Conservation (phyloP, 1,139 yeast genomes). For the Suhomyces taliae region DNA sequence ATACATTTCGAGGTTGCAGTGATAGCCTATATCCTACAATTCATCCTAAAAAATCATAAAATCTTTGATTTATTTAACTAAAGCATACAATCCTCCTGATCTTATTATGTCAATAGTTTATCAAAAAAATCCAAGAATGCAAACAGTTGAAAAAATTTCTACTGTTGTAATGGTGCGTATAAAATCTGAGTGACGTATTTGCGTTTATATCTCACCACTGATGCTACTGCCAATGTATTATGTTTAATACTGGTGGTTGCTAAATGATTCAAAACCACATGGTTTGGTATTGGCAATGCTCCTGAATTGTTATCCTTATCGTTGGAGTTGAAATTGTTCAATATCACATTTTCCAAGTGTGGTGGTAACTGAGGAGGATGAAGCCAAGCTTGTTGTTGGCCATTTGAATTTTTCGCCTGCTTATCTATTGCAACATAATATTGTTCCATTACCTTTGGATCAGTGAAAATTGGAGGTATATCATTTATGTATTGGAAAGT, state of each 20-base stretch:
- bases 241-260: constrained; percentile 52
- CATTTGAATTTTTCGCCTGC: constrained; percentile 63
- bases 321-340: constrained; percentile 48
- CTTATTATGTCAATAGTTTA: not conserved
- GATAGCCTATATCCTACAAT: too few relatives aligned
- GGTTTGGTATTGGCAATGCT: constrained; percentile 51
- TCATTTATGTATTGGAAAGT: constrained; percentile 54
- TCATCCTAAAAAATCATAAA: not conserved
- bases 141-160: not conserved
- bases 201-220: constrained; percentile 47
- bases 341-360: constrained; percentile 48
- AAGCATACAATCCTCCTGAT: not conserved
- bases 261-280: constrained; percentile 48
- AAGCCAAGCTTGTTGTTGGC: constrained; percentile 68
- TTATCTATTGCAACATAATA: constrained; percentile 73
- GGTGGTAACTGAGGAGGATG: constrained; percentile 56
- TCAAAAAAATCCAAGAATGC: not conserved
- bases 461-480: constrained; percentile 89
- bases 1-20: too few relatives aligned
- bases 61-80: not conserved
- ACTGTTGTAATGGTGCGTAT: constrained; percentile 47
- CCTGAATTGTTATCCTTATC: constrained; percentile 49
- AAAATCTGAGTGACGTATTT: constrained; percentile 51
- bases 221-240: constrained; percentile 50
- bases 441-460: constrained; percentile 60